Evolutionary conservation across 2,329 filamentous ascomycete species (phyloP), one percentile per base, ranked within the genome.

Genomic region (Exserohilum turcica): DNA sequence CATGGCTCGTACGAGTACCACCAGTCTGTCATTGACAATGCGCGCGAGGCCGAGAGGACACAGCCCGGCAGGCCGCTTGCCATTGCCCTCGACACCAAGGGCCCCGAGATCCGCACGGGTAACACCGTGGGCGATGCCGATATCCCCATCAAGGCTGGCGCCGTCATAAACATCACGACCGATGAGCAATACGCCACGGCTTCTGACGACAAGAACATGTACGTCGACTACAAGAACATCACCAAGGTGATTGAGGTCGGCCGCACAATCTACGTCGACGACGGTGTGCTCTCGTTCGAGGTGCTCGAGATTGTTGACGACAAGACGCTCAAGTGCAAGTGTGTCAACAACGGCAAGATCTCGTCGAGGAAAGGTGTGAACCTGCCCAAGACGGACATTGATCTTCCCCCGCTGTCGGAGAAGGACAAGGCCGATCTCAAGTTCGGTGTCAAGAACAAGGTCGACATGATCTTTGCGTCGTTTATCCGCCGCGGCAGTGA

Each of bases 171-270:
- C 85, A 90, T 99, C 79, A 97, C 94, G 74, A 99, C 94, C 54
- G 92, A 99, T 75, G 92, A 97, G 43, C 81, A 91, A 75, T 97
- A 97, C 77, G 89, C 89, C 67, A 89, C 88, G 52, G 79, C 86
- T 54, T 92, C 88, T 72, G 90, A 95, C 77, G 88, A 91, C 68
- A 85, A 92, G 80, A 96, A 96, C 84, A 96, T 99, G 94, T 97
- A 92, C 74, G 89, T 97, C 72, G 93, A 97, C 83, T 97, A 99
- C 85, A 95, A 96, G 87, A 99, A 99, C 84, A 97, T 99, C 79
- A 97, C 93, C 80, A 96, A 95, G 82, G 94, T 99, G 69, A 97
- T 99, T 73, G 79, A 90, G 75, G 82, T 85, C 55, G 94, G 93
- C 73, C 92, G 94, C 71, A 88, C 89, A 78, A 95, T 99, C 83